phyloP scores from a whole-genome alignment of 2,329 filamentous ascomycete species.

The Onygena corvina region DNA sequence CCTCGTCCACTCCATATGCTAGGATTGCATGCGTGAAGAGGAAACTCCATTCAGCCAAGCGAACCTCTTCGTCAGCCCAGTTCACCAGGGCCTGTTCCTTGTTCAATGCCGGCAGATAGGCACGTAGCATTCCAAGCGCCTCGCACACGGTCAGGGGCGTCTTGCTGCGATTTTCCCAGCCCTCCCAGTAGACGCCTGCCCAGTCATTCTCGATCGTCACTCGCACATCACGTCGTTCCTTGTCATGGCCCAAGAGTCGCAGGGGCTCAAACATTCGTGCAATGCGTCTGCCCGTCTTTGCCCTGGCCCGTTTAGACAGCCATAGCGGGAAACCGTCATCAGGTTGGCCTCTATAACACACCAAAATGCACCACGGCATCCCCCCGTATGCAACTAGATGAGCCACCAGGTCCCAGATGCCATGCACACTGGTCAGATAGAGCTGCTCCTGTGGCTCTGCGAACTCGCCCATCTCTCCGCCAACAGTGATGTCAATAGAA shows the following conservation, averaged over 20 bases:
- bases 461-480: background rate
- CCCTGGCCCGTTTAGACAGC: background rate
- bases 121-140: background rate
- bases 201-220: background rate
- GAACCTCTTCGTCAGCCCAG: background rate
- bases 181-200: too few species aligned
- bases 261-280: background rate
- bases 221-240: background rate
- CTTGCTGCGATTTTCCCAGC: background rate
- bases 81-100: background rate
- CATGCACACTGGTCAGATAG: background rate
- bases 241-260: background rate
- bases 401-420: conserved; percentile 3
- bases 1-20: background rate
- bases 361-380: background rate
- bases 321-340: too few species aligned
- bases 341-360: background rate
- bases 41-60: conserved; percentile 7
- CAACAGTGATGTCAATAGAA: background rate
- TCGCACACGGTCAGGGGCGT: background rate
- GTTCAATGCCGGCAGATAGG: background rate
- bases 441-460: background rate
- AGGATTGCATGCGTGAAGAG: background rate
- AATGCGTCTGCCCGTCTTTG: background rate
- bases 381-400: background rate